Base-by-base conservation (phyloP, 768 basidiomycete species). In the Candolleomyces aberdarensis region DNA sequence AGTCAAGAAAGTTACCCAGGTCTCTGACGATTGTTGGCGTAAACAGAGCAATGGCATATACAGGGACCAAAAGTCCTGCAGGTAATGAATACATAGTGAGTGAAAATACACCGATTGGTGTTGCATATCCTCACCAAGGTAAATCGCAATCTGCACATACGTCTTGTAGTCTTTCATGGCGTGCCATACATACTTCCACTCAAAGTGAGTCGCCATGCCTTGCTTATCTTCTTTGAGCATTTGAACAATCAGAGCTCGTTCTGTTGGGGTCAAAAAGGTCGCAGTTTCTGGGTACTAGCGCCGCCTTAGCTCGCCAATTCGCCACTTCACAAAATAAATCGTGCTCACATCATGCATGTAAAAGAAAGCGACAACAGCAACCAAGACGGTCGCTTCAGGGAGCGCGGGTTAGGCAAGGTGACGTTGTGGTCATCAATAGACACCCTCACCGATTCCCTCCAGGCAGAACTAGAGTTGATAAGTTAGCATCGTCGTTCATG, bases 211-310 rank as follows among this genome's bases (percentile, higher is more conserved):
- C 9, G 80, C 74, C 26, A 78, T 77, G 61, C 76, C 75, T 63
- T 77, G 77, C 1, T 72, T 67, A 55, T 84, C 83, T 53, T 77
- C 74, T 62, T 76, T 78, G 57, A 84, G 67, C 74, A 80, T 70
- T 13, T 74, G 61, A 13, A 78, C 60, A 6, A 84, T 70, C 52
- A 70, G 64, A 47, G 56, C 64, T 51, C 76, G 77, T 64, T 87
- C 85, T 1, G 64, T 58, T 9, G 76, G 73, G 11, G 76, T 80
- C 59, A 86, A 70, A 72, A 86, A 87, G 22, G 71, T 75, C 11
- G 85, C 85, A 1, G 85, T 87, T 63, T 81, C 80, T 26, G 85
- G 84, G 68, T 82, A 85, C 81, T 83, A 61, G 41, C 15, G 53
- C 15, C 13, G 31, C 8, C 17, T 57, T 58, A 41, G 5, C 31